Conservation (phyloP, 2,329 filamentous ascomycete genomes). For the Ophiocordyceps camponoti-rufipedis region DNA sequence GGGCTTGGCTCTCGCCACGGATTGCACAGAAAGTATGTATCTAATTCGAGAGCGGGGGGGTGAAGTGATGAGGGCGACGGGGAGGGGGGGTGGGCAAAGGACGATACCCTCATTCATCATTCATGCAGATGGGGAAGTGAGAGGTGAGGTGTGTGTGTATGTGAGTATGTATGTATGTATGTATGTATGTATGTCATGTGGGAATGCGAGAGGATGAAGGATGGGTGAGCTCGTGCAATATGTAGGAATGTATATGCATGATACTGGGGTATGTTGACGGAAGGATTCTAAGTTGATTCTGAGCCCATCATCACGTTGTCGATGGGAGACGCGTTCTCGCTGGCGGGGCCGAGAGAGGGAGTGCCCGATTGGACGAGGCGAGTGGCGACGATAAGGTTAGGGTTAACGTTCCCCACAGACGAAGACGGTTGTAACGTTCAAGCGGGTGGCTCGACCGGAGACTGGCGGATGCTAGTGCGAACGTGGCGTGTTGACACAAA, state of each 20-base stretch:
- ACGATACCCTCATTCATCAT: constrained; percentile 2
- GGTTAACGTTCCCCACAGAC: neutral
- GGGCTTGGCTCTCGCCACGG: no score
- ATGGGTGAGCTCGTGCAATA: no score
- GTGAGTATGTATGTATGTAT: neutral
- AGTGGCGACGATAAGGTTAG: neutral
- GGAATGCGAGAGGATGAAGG: neutral
- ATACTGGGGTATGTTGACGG: no score
- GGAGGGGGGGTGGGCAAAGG: neutral
- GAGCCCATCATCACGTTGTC: no score
- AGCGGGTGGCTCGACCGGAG: neutral
- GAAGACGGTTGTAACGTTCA: neutral
- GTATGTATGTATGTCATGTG: neutral
- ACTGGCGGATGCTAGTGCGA: neutral
- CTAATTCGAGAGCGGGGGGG: neutral
- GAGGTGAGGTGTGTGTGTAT: neutral
- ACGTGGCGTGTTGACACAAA: no score
- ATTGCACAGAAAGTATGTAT: neutral
- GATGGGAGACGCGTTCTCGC: no score
- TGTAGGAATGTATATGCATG: no score
- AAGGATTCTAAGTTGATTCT: no score
- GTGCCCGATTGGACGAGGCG: neutral
- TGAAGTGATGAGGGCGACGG: no score
- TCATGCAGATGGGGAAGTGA: neutral
- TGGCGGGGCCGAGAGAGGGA: neutral